Evolutionary conservation across 441 rosid genomes (phyloP), one percentile per base, ranked within the genome.

Genomic region (Codiaeum variegatum): DNA sequence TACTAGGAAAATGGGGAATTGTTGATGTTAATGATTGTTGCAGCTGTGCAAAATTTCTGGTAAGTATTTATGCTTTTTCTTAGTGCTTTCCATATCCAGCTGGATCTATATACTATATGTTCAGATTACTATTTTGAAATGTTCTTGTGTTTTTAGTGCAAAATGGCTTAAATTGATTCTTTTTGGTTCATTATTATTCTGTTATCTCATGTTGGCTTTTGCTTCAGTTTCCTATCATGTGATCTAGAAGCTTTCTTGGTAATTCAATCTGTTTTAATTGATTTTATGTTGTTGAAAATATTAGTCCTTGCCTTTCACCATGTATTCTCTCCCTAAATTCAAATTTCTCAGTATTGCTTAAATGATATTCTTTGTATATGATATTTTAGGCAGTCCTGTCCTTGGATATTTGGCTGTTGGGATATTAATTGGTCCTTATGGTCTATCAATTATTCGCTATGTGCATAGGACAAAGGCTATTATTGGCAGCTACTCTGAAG

Each of bases 401-500:
- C 96, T 95, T 82, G 99, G 99, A 70, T 95, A 95, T 82, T 80
- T 95, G 87, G 96, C 97, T 77, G 99, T 98, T 84, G 99, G 99
- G 80, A 90, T 95, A 77, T 85, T 95, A 85, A 93, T 95, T 73
- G 99, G 99, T 63, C 99, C 98, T 69, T 95, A 86, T 81, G 99
- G 99, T 76, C 89, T 93, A 82, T 95, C 99, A 29, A 90, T 93
- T 58, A 95, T 95, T 80, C 98, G 90, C 72, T 87, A 95, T 84
- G 99, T 95, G 80, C 99, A 91, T 64, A 97, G 88, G 76, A 95
- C 99, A 73, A 95, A 93, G 83, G 97, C 98, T 58, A 91, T 95
- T 62, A n/a, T n/a, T n/a, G n/a, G n/a, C n/a, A n/a, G n/a, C n/a
- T n/a, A n/a, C n/a, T n/a, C n/a, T n/a, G n/a, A n/a, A n/a, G n/a